Percentiles rank a stretch among this genome's conserved stretches.
Conservation (phyloP, 306 rosid species). For the Sophora flavescens region DNA sequence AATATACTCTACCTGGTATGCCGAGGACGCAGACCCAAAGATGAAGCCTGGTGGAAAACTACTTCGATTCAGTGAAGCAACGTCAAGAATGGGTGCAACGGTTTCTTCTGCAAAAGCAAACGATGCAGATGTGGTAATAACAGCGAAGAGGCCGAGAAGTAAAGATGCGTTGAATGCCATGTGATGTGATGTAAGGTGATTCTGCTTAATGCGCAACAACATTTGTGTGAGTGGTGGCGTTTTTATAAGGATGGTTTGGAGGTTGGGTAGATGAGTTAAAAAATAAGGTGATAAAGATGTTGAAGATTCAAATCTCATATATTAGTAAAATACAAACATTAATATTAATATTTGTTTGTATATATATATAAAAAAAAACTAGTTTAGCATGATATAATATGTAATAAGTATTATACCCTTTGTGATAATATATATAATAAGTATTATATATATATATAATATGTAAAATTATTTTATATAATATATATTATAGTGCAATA, state of each 20-base stretch:
- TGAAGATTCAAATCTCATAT: no score
- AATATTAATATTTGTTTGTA: no score
- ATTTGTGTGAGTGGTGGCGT: not conserved
- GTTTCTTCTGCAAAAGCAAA: not conserved
- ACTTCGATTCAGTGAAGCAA: constrained; percentile 49
- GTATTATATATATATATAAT: no score
- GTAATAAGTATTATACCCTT: no score
- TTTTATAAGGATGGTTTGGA: not conserved
- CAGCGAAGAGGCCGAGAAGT: not conserved
- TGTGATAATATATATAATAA: no score
- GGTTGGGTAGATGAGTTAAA: no score
- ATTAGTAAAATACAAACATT: no score
- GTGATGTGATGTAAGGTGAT: not conserved
- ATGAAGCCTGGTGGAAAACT: constrained; percentile 44
- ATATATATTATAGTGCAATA: no score
- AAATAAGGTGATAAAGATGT: no score
- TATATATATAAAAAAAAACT: no score
- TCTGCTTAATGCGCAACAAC: not conserved
- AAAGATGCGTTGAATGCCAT: constrained; percentile 1
- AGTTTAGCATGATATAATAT: no score
- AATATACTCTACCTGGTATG: constrained; percentile 47
- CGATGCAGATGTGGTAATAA: not conserved
- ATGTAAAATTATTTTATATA: no score
- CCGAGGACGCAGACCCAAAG: constrained; percentile 45
- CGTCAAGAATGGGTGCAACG: constrained; percentile 4